These are phyloP conservation scores for Eutypella sp. DNA, from an alignment of 2,329 filamentous ascomycete species.

Conservation along the genomic window DNA sequence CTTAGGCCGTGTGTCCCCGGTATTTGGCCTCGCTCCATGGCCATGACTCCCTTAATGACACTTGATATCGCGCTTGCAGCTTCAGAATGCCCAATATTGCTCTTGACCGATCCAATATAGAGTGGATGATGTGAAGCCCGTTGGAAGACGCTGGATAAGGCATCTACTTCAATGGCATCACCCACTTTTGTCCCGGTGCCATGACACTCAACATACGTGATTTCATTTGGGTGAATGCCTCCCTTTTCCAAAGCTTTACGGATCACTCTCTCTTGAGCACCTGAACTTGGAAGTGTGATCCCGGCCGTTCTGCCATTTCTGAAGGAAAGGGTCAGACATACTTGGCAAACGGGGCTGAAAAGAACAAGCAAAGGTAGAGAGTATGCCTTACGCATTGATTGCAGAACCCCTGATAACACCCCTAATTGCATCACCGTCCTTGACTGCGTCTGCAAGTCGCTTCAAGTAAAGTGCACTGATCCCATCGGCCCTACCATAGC, in stretches of 20 bases:
- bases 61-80: neutral
- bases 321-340: too few relatives aligned
- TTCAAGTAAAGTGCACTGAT: neutral
- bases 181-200: neutral
- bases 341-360: too few relatives aligned
- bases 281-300: neutral
- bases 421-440: neutral
- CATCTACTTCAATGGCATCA: neutral
- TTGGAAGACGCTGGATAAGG: neutral
- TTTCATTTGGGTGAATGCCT: neutral
- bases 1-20: neutral
- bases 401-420: neutral
- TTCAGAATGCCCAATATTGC: neutral
- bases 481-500: neutral
- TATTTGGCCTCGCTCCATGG: neutral
- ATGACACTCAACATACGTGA: neutral
- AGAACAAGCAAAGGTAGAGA: too few relatives aligned
- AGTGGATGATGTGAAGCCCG: neutral
- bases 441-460: neutral
- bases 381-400: neutral
- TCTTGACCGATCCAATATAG: neutral
- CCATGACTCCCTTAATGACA: neutral
- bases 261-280: neutral
- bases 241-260: neutral
- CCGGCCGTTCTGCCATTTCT: neutral